Evolutionary conservation across 805 yeast genomes (phyloP), one percentile per base, ranked within the genome.

Genomic region (Vanderwaltozyma verrucispora): DNA sequence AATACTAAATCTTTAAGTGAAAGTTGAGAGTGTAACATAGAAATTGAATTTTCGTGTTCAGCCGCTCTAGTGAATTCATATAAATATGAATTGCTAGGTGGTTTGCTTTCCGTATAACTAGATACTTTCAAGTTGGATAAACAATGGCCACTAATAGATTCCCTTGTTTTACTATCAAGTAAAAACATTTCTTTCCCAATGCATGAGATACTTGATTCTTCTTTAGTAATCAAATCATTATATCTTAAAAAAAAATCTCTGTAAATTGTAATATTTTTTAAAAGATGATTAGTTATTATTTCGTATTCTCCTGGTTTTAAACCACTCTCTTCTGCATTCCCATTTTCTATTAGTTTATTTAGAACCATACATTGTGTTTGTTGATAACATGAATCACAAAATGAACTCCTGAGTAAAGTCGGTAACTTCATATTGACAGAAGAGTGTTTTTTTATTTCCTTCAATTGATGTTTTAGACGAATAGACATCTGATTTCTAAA

Each of bases 191-290:
- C 83, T 33, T 72, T 71, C 34, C 72, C 73, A 32, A 71, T 54
- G 26, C 68, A 64, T 12, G 65, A 65, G 32, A 72, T 50, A 5
- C 77, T 65, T 2, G 75, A 68, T 47, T 80, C 94, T 56, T 89
- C 97, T 46, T 76, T 74, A 0, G 81, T 74, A 5, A 92, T 62
- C 5, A 86, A 58, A 13, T 61, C 62, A 50, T 84, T 84, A 94
- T 96, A 89, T 38, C 78, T 72, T 28, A 65, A 62, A 53, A 76
- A 79, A 50, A 82, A 92, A 2, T 62, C 62, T 4, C 59, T 54
- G 40, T 84, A 77, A 8, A 43, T 37, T 1, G 59, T 59, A 3
- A 60, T 53, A 25, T 45, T 47, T 2, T 25, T 8, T 17, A 28
- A 55, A 30, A 83, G 54, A 50, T 79, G 85, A 0, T 48, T 56